Conservation (phyloP, 2,329 filamentous ascomycete species). For the Diaporthe sp. region DNA sequence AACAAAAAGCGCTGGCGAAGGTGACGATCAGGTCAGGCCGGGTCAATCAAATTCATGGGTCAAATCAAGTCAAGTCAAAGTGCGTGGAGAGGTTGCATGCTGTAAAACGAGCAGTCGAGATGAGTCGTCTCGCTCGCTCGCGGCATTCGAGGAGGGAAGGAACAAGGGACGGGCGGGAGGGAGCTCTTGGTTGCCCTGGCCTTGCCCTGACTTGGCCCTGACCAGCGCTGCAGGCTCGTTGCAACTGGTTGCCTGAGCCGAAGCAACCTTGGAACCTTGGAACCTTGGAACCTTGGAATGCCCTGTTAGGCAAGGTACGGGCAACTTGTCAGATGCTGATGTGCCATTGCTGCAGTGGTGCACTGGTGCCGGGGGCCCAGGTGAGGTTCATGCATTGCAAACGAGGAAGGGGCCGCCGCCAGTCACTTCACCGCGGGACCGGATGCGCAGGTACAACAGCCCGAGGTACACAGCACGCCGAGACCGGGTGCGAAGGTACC, state of each 20-base stretch:
- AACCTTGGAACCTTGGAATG: conserved; percentile 13
- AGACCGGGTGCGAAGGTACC: neutral
- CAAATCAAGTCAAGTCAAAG: conserved; percentile 12
- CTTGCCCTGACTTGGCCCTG: conserved; percentile 1
- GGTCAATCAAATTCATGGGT: conserved; percentile 19
- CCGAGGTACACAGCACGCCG: neutral
- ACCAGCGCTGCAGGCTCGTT: conserved; percentile 19
- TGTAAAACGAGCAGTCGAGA: conserved; percentile 16
- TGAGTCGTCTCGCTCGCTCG: conserved; percentile 10
- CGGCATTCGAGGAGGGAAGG: conserved; percentile 21
- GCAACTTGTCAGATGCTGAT: conserved; percentile 11
- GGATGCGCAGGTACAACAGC: neutral
- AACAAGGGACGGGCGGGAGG: conserved; percentile 12
- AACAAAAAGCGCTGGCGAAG: conserved; percentile 18
- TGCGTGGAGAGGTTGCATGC: conserved; percentile 19
- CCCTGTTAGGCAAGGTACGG: conserved; percentile 16
- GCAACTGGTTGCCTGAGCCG: conserved; percentile 23
- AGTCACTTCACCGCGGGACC: conserved; percentile 6
- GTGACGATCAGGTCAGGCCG: conserved; percentile 13
- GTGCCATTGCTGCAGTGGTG: neutral
- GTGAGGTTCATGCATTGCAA: conserved; percentile 24
- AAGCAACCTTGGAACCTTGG: conserved; percentile 6
- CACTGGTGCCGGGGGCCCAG: neutral
- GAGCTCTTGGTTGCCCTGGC: neutral
- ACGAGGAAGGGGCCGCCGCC: conserved; percentile 21